These are phyloP conservation scores for Somion occarium DNA, from an alignment of 1,284 basidiomycete species.

Conservation along the genomic window DNA sequence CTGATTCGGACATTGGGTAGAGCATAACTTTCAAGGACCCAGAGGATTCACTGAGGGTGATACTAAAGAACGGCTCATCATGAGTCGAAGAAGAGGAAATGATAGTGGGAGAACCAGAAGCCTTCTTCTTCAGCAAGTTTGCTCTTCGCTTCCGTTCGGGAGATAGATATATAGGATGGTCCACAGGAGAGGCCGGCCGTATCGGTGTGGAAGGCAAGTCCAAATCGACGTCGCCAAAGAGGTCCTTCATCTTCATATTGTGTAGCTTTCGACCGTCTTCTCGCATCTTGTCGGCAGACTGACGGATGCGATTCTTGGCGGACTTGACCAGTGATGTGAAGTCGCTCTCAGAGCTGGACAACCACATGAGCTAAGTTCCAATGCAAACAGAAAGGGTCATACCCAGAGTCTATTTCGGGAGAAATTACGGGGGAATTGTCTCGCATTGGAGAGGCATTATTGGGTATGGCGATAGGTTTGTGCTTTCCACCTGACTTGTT, in stretches of 20 bases:
- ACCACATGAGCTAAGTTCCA: no score
- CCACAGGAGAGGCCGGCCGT: neutral
- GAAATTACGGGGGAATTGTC: neutral
- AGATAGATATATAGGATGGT: neutral
- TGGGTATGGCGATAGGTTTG: conserved; percentile 11
- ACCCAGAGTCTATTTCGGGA: neutral
- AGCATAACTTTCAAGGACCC: neutral
- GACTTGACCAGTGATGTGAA: neutral
- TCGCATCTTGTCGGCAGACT: conserved; percentile 1
- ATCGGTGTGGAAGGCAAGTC: neutral
- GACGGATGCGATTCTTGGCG: conserved; percentile 1
- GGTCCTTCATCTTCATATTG: neutral
- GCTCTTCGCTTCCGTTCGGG: neutral
- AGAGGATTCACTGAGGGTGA: neutral
- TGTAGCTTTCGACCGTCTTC: neutral
- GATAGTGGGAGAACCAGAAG: neutral
- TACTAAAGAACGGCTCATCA: neutral
- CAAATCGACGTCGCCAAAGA: neutral
- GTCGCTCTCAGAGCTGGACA: neutral
- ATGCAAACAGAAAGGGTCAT: neutral
- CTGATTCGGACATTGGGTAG: no score
- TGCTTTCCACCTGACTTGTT: conserved; percentile 13
- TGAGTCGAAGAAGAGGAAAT: neutral
- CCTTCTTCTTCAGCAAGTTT: neutral
- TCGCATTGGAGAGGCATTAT: neutral